Evolutionary conservation across 345 rosid genomes (phyloP).

Genomic region (Ceriops zippeliana): DNA sequence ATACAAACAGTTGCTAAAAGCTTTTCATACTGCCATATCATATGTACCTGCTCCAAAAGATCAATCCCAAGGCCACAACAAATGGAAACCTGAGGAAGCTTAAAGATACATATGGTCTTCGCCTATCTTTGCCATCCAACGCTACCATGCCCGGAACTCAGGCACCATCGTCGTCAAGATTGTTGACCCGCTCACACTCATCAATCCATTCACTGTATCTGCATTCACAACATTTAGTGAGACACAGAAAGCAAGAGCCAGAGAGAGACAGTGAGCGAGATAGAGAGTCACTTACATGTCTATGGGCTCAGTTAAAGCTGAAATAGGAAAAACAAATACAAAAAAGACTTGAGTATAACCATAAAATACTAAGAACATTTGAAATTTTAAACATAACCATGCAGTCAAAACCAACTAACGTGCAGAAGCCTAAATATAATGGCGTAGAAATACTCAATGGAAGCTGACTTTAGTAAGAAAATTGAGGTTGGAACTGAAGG

Average conservation of each 20-base stretch:
- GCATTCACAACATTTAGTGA: slow-evolving; percentile 9
- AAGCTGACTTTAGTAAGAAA: too few species aligned
- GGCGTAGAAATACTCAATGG: too few species aligned
- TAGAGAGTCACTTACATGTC: slow-evolving; percentile 65
- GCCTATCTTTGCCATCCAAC: not conserved
- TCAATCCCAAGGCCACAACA: not conserved
- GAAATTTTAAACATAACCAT: too few species aligned
- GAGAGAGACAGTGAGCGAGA: not conserved
- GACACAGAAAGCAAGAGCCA: not conserved
- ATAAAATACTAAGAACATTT: not conserved
- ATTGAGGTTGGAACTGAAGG: too few species aligned
- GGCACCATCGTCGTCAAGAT: slow-evolving; percentile 18
- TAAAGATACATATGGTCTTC: not conserved
- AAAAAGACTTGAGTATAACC: not conserved
- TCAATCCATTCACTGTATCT: slow-evolving; percentile 99
- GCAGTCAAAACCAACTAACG: too few species aligned
- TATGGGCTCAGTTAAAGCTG: slow-evolving; percentile 85
- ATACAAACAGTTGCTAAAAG: too few species aligned
- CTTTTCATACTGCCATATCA: too few species aligned
- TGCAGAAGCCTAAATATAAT: too few species aligned
- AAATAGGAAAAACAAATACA: slow-evolving; percentile 21
- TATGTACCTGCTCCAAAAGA: too few species aligned
- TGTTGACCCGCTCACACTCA: slow-evolving; percentile 52
- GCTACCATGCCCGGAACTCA: not conserved
- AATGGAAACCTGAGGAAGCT: not conserved